A percentile compares a stretch with the other conserved stretches of the same genome.
Conservation (phyloP, 495 filamentous ascomycete species). For the Trichoderma virens region DNA sequence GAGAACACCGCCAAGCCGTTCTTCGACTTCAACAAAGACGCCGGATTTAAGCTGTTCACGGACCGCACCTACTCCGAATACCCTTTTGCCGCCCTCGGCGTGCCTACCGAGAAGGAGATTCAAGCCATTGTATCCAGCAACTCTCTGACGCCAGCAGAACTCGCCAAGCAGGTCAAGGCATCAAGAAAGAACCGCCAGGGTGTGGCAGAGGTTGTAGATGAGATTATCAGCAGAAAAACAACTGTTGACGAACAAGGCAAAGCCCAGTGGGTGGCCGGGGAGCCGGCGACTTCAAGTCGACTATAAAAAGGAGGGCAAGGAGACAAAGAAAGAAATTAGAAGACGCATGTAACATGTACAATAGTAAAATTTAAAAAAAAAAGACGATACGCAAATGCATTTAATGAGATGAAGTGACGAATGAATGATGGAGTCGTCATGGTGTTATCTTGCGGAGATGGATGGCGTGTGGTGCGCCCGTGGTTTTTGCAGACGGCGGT, state of each 20-base stretch:
- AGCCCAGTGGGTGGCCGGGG: constrained; percentile 27
- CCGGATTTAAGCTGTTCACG: constrained; percentile 42
- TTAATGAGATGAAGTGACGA: neutral
- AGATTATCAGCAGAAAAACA: constrained; percentile 49
- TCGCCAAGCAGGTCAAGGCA: constrained; percentile 2
- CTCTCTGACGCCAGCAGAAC: constrained; percentile 8
- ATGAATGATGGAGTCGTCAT: neutral
- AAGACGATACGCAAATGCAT: neutral
- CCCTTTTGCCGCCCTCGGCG: constrained; percentile 53
- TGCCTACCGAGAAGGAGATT: constrained; percentile 60
- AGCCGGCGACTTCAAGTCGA: neutral
- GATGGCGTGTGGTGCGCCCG: neutral
- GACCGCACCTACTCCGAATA: constrained; percentile 53
- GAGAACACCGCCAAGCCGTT: constrained; percentile 55
- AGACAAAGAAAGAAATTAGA: neutral
- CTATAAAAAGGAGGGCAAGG: neutral
- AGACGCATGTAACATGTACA: neutral
- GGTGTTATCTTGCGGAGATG: neutral
- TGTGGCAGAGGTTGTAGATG: constrained; percentile 47
- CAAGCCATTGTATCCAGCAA: constrained; percentile 10
- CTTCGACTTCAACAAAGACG: constrained; percentile 32
- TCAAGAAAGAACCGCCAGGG: constrained; percentile 41
- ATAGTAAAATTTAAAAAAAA: neutral
- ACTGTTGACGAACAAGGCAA: constrained; percentile 22
- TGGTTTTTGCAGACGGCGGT: neutral